Percentiles rank a stretch among this genome's conserved stretches.
Evolutionary conservation across 345 rosid species (phyloP).

Genomic region (Acer yangbiense): DNA sequence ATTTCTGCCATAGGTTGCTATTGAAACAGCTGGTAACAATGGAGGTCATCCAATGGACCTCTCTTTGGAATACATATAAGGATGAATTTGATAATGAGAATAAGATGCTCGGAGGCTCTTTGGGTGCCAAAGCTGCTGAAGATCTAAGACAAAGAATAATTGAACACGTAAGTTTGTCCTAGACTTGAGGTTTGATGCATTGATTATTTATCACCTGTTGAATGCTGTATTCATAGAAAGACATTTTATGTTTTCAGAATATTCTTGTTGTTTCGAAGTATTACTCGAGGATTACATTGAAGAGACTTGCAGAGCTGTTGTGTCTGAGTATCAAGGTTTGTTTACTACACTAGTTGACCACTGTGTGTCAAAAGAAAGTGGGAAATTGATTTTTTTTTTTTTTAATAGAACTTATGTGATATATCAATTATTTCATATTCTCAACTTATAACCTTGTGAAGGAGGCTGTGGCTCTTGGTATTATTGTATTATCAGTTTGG

Average conservation of each 20-base stretch:
- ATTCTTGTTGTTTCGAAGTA: slow-evolving; percentile 96
- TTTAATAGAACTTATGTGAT: neutral
- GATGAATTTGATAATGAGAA: slow-evolving; percentile 89
- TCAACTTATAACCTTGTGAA: neutral
- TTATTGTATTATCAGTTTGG: too few relatives aligned
- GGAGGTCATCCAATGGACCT: slow-evolving; percentile 98
- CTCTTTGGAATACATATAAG: slow-evolving; percentile 82
- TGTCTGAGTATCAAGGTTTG: slow-evolving; percentile 80
- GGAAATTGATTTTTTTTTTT: neutral
- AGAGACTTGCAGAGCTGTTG: slow-evolving; percentile 87
- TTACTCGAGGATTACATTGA: slow-evolving; percentile 81
- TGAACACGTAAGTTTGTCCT: slow-evolving; percentile 67
- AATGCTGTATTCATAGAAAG: slow-evolving; percentile 2
- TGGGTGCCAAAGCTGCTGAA: slow-evolving; percentile 92
- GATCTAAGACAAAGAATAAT: slow-evolving; percentile 90
- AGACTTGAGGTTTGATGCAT: neutral
- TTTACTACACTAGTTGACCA: neutral
- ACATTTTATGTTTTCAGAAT: slow-evolving; percentile 58
- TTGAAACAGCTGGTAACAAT: slow-evolving; percentile 89
- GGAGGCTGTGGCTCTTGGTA: neutral
- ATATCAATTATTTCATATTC: neutral
- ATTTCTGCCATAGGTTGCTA: slow-evolving; percentile 51
- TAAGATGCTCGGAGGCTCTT: slow-evolving; percentile 81
- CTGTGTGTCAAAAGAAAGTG: neutral
- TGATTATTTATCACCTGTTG: neutral